Conservation (phyloP, 1,284 basidiomycete genomes). For the Polyporus tsugae region DNA sequence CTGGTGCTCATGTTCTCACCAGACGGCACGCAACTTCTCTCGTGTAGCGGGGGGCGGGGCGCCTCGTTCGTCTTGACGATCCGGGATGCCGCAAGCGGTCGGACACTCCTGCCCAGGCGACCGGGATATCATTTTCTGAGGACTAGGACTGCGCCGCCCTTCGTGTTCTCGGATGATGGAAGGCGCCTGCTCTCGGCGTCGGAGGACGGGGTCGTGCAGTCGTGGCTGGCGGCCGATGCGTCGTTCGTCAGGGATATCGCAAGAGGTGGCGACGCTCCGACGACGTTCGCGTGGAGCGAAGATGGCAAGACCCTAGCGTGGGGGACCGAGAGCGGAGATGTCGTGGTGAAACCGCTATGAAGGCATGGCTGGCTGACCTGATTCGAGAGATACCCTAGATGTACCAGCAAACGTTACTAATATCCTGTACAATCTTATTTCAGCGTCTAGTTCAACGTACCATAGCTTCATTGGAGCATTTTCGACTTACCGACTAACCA, state of each 20-base stretch:
- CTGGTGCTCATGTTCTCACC: not conserved
- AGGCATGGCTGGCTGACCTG: not conserved
- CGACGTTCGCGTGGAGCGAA: not conserved
- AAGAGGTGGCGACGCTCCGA: not conserved
- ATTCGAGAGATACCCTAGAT: not conserved
- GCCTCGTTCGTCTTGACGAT: not conserved
- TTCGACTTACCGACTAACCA: not conserved
- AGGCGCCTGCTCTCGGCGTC: not conserved
- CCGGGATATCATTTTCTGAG: not conserved
- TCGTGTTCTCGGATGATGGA: conserved; percentile 1
- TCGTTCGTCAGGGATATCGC: not conserved
- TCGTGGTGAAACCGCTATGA: not conserved
- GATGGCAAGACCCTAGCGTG: not conserved
- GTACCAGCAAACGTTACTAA: not conserved
- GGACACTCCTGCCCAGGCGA: not conserved
- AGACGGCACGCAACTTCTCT: not conserved
- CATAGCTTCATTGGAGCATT: no score
- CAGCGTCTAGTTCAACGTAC: not conserved
- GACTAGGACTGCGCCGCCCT: not conserved
- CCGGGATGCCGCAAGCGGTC: not conserved
- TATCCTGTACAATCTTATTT: not conserved
- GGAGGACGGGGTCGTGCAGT: not conserved
- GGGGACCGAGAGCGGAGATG: not conserved
- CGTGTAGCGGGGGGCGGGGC: not conserved
- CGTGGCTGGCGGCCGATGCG: not conserved